Evolutionary conservation across 1,284 basidiomycete genomes (phyloP).

Genomic region (Singerocomus rubriflavus): DNA sequence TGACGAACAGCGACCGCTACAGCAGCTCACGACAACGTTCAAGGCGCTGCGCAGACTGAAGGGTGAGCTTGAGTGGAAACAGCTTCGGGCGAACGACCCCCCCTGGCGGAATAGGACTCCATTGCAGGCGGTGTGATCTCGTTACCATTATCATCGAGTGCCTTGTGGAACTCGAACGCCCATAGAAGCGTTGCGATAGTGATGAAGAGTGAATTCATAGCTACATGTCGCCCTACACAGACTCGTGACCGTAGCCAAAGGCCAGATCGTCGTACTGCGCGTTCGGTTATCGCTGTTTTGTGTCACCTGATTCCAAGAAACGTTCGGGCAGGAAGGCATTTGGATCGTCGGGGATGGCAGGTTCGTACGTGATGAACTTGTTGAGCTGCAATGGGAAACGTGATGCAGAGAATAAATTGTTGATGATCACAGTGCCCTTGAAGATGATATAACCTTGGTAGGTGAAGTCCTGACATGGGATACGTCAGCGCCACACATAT

Average conservation of each 20-base stretch:
- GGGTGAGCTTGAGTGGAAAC: conserved; percentile 4
- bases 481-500: neutral
- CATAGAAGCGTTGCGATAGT: conserved; percentile 18
- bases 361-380: conserved; percentile 12
- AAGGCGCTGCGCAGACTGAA: neutral
- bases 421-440: conserved; percentile 31
- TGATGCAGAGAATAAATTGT: conserved; percentile 18
- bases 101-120: conserved; percentile 4
- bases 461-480: conserved; percentile 1
- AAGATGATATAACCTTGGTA: conserved; percentile 35
- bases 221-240: conserved; percentile 10
- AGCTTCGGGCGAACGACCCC: conserved; percentile 1
- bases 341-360: conserved; percentile 9
- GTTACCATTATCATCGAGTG: neutral
- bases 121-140: conserved; percentile 13
- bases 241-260: conserved; percentile 12
- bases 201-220: conserved; percentile 18
- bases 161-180: conserved; percentile 18
- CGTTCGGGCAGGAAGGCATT: conserved; percentile 25
- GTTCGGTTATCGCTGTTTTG: neutral
- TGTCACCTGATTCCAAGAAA: conserved; percentile 13
- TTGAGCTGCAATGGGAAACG: neutral
- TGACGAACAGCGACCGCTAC: neutral
- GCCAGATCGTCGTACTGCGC: conserved; percentile 10
- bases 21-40: neutral